Percentiles rank a stretch among this genome's conserved stretches.
Evolutionary conservation across 306 rosid species (phyloP).

Genomic region (Ziziphus jujuba): DNA sequence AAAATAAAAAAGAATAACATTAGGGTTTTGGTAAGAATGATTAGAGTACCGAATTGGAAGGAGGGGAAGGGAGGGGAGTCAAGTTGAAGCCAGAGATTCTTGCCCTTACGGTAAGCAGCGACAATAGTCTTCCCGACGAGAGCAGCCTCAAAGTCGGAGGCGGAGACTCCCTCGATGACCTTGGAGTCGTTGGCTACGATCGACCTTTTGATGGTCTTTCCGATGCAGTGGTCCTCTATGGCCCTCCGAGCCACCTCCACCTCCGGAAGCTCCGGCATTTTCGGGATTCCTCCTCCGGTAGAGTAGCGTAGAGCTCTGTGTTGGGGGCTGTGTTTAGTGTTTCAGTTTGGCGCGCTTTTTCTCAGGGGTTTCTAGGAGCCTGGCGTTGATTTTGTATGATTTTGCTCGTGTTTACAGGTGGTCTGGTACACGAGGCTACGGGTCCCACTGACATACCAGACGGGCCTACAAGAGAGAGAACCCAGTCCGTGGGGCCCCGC

Average conservation of each 20-base stretch:
- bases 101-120: conserved; percentile 87
- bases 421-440: no score
- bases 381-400: background rate
- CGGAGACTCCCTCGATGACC: conserved; percentile 78
- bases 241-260: conserved; percentile 98
- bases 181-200: conserved; percentile 73
- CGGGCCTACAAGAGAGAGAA: no score
- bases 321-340: no score
- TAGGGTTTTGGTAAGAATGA: conserved; percentile 32
- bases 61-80: conserved; percentile 94
- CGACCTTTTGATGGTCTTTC: conserved; percentile 66
- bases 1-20: background rate
- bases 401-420: no score
- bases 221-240: conserved; percentile 68
- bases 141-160: conserved; percentile 69
- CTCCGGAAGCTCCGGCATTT: conserved; percentile 96
- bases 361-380: background rate
- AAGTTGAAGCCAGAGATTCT: conserved; percentile 86
- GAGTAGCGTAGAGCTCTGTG: conserved; percentile 1
- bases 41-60: conserved; percentile 74
- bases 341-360: conserved; percentile 43
- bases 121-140: conserved; percentile 68
- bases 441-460: no score
- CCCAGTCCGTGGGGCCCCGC: no score
- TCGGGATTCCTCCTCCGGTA: background rate